A percentile compares a stretch with the other conserved stretches of the same genome.
These are phyloP conservation scores for Dysphania ambrosioides DNA, from an alignment of 148 eudicot genomes.

Conservation along the genomic window DNA sequence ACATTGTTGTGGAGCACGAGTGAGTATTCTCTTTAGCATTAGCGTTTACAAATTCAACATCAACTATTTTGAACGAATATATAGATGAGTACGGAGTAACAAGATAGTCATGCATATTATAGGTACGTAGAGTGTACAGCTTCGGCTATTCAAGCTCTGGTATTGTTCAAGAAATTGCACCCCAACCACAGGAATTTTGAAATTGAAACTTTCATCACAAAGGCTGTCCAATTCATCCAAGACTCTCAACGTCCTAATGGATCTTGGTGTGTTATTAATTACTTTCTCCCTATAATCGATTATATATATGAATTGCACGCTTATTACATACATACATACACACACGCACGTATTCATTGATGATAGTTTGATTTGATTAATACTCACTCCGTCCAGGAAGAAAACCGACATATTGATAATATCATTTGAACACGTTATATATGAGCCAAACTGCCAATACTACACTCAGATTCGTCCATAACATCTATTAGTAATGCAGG, in stretches of 20 bases:
- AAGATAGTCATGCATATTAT: neutral
- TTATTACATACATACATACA: too few relatives aligned
- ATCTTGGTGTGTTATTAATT: constrained; percentile 25
- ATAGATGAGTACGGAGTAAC: too few relatives aligned
- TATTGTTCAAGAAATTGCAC: constrained; percentile 39
- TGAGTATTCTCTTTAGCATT: constrained; percentile 1
- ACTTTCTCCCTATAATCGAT: too few relatives aligned
- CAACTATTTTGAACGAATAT: neutral
- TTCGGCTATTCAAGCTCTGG: constrained; percentile 41
- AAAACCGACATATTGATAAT: too few relatives aligned
- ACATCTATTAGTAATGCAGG: too few relatives aligned
- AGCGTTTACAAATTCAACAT: neutral
- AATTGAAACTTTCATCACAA: constrained; percentile 32
- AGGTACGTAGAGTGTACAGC: constrained; percentile 38
- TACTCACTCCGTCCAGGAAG: too few relatives aligned
- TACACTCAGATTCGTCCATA: too few relatives aligned
- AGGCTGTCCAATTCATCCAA: constrained; percentile 30
- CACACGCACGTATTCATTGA: too few relatives aligned
- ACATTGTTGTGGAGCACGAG: constrained; percentile 51
- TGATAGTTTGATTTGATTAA: too few relatives aligned
- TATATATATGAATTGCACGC: too few relatives aligned
- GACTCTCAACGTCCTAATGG: constrained; percentile 37
- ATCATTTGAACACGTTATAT: too few relatives aligned
- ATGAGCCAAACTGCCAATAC: too few relatives aligned
- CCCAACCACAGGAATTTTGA: constrained; percentile 41